A percentile compares a stretch with the other conserved stretches of the same genome.
These are phyloP conservation scores for Westerdykella sp. DNA, from an alignment of 2,329 filamentous ascomycete species.

Conservation along the genomic window DNA sequence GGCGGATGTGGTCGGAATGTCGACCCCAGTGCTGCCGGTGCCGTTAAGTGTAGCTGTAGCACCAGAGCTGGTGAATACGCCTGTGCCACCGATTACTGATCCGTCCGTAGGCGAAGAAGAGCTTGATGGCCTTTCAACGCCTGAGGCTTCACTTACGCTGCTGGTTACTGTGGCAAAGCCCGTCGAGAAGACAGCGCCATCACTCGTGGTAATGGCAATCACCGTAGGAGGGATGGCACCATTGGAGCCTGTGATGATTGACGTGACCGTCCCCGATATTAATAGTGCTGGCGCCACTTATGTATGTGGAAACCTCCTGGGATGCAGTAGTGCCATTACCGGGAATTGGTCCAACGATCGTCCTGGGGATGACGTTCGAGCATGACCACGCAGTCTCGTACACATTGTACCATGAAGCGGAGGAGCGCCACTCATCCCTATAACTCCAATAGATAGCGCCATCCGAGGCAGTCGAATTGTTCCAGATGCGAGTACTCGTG, in stretches of 20 bases:
- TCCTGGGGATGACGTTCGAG: conserved; percentile 15
- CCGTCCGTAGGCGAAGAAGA: background rate
- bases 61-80: conserved; percentile 10
- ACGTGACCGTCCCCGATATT: conserved; percentile 19
- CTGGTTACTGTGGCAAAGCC: conserved; percentile 16
- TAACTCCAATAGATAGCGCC: conserved; percentile 21
- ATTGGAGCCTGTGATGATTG: conserved; percentile 9
- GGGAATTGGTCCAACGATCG: conserved; percentile 15
- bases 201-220: conserved; percentile 20
- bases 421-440: conserved; percentile 20
- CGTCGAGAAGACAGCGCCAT: conserved; percentile 15
- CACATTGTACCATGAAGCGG: conserved; percentile 21
- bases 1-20: conserved; percentile 6
- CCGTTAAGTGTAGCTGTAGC: conserved; percentile 10
- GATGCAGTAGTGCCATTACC: conserved; percentile 7
- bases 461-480: conserved; percentile 14
- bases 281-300: conserved; percentile 16
- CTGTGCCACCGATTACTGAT: conserved; percentile 8
- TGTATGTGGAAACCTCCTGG: conserved; percentile 17
- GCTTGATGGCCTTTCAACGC: conserved; percentile 1
- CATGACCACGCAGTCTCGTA: conserved; percentile 24
- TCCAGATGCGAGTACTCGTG: conserved; percentile 16
- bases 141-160: conserved; percentile 11
- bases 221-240: conserved; percentile 17
- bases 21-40: conserved; percentile 9